Conservation (phyloP, 2,329 filamentous ascomycete species). For the Colletotrichum truncatum region DNA sequence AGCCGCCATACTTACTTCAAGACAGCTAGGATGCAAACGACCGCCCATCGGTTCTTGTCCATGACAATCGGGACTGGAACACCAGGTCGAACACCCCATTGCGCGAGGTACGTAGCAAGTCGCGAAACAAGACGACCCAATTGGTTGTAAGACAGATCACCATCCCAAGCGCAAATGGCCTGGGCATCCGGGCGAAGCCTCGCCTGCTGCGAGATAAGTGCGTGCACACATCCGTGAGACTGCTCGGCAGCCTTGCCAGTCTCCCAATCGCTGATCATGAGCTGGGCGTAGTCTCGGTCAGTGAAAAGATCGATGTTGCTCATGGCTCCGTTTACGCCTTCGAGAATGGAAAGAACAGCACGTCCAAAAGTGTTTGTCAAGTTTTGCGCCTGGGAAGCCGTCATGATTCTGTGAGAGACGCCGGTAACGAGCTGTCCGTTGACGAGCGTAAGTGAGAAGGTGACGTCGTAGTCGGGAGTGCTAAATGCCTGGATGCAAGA, state of each 20-base stretch:
- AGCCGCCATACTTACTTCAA: conserved; percentile 65
- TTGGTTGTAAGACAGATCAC: conserved; percentile 51
- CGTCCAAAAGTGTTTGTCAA: conserved; percentile 63
- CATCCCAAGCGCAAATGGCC: conserved; percentile 56
- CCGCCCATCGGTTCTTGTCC: conserved; percentile 75
- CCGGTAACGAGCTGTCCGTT: conserved; percentile 52
- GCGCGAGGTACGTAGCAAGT: conserved; percentile 56
- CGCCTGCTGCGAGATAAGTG: conserved; percentile 53
- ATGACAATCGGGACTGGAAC: conserved; percentile 73
- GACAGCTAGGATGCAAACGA: conserved; percentile 75
- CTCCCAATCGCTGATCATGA: conserved; percentile 61
- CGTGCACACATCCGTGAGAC: conserved; percentile 53
- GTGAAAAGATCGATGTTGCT: conserved; percentile 62
- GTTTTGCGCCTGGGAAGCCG: conserved; percentile 53
- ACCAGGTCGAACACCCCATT: conserved; percentile 59
- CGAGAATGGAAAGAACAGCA: conserved; percentile 57
- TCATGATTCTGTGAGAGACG: conserved; percentile 54
- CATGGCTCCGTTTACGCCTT: conserved; percentile 49
- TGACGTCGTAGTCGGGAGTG: conserved; percentile 56
- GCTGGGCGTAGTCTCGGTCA: conserved; percentile 62
- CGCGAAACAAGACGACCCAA: conserved; percentile 47
- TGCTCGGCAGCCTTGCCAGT: conserved; percentile 47
- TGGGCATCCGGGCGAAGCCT: conserved; percentile 47
- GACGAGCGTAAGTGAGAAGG: conserved; percentile 53
- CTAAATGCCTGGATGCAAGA: conserved; percentile 49